Evolutionary conservation across 495 filamentous ascomycete species (phyloP).

Genomic region (Cercophora sp.): DNA sequence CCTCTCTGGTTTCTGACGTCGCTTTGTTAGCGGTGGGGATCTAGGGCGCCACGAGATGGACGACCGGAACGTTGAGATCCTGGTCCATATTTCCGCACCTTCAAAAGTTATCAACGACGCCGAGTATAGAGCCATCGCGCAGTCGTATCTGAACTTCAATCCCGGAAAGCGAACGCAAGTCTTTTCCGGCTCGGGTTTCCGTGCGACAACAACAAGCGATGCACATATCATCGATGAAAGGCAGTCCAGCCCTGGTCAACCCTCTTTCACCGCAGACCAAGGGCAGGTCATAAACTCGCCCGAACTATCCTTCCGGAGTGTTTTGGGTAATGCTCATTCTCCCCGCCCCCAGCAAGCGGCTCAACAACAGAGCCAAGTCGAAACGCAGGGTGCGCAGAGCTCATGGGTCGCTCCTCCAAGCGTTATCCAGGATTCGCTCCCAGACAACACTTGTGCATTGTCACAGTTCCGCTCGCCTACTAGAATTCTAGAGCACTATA

Average conservation of each 20-base stretch:
- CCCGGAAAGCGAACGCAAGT: conserved; percentile 19
- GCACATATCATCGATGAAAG: neutral
- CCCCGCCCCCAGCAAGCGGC: conserved; percentile 26
- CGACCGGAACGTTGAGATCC: conserved; percentile 50
- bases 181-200: neutral
- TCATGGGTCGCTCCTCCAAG: conserved; percentile 39
- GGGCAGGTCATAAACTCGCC: conserved; percentile 7
- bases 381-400: conserved; percentile 11
- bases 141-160: conserved; percentile 58
- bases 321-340: conserved; percentile 41
- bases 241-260: too few relatives aligned
- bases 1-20: neutral
- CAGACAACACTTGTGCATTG: conserved; percentile 25
- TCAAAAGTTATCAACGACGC: conserved; percentile 58
- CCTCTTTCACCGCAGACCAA: too few relatives aligned
- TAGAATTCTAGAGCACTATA: conserved; percentile 39
- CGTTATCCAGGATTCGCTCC: conserved; percentile 39
- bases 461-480: conserved; percentile 36
- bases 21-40: neutral
- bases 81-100: conserved; percentile 66
- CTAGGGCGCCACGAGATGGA: conserved; percentile 8
- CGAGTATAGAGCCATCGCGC: conserved; percentile 57
- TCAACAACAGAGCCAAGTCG: neutral
- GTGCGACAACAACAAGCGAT: neutral
- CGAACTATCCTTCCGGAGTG: conserved; percentile 43